Evolutionary conservation across 2,329 filamentous ascomycete species (phyloP).

Genomic region (Penicillium sp.): DNA sequence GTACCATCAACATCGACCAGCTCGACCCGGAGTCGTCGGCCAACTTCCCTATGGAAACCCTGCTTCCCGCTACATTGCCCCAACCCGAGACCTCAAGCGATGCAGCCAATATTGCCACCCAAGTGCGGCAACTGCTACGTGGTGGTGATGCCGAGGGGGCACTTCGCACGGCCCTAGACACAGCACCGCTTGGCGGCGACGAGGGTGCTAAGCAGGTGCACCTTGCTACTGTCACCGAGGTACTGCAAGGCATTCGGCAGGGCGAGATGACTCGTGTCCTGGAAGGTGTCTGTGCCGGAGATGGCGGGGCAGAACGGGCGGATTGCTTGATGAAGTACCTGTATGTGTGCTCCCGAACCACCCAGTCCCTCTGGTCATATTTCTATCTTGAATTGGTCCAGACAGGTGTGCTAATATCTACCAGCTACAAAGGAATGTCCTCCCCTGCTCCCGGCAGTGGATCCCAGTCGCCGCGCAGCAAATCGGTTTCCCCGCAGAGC

Average conservation of each 20-base stretch:
- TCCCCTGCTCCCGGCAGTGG: conserved; percentile 41
- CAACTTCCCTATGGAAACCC: conserved; percentile 88
- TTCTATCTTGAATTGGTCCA: not conserved
- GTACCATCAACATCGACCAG: conserved; percentile 93
- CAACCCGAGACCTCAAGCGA: conserved; percentile 76
- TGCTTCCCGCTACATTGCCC: conserved; percentile 71
- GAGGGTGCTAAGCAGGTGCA: conserved; percentile 75
- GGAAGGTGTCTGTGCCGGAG: conserved; percentile 75
- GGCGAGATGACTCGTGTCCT: conserved; percentile 92
- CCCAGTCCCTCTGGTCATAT: not conserved
- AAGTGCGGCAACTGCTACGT: conserved; percentile 85
- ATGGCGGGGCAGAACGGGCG: conserved; percentile 80
- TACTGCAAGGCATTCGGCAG: conserved; percentile 93
- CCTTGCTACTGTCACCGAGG: conserved; percentile 85
- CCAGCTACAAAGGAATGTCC: conserved; percentile 89
- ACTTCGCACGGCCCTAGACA: conserved; percentile 80
- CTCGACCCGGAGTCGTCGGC: conserved; percentile 85
- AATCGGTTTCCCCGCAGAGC: conserved; percentile 69
- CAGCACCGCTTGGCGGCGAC: conserved; percentile 68
- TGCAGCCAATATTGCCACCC: conserved; percentile 74
- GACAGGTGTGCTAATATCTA: conserved; percentile 12
- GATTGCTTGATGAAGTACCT: conserved; percentile 98
- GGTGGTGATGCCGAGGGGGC: conserved; percentile 88
- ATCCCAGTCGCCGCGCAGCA: conserved; percentile 53
- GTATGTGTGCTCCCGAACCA: conserved; percentile 56